phyloP scores from a whole-genome alignment of 805 yeast genomes.

The Saccharomycodes ludwigii region DNA sequence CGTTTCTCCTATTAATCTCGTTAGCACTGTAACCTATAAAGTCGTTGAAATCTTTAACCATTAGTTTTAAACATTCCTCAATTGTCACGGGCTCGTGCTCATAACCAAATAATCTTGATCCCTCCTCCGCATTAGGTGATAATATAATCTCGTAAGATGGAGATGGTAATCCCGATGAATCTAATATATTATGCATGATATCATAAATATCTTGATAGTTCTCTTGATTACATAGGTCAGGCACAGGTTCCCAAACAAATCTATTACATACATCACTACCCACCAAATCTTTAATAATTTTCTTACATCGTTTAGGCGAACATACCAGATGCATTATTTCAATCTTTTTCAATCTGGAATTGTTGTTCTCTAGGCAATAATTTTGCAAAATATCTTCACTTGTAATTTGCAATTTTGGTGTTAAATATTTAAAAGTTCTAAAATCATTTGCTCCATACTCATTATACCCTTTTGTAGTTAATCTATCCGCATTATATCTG shows the following conservation, averaged over 20 bases:
- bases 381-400: constrained; percentile 31
- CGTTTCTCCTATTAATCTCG: constrained; percentile 26
- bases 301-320: constrained; percentile 47
- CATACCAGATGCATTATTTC: constrained; percentile 61
- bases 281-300: constrained; percentile 29
- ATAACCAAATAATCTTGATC: constrained; percentile 44
- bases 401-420: constrained; percentile 50
- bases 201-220: constrained; percentile 24
- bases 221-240: constrained; percentile 53
- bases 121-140: constrained; percentile 81
- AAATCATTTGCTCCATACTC: constrained; percentile 52
- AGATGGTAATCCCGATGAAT: constrained; percentile 4
- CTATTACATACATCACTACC: constrained; percentile 17
- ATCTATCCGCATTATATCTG: constrained; percentile 37
- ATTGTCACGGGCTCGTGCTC: constrained; percentile 29
- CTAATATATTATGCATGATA: constrained; percentile 10
- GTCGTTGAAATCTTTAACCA: constrained; percentile 27
- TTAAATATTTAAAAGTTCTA: constrained; percentile 46
- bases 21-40: too few relatives aligned
- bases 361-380: constrained; percentile 26
- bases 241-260: constrained; percentile 79
- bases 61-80: constrained; percentile 31
- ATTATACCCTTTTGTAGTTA: constrained; percentile 77
- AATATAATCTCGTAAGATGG: constrained; percentile 28
- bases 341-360: too few relatives aligned